These are phyloP conservation scores for Aureobasidium sp. DNA, from an alignment of 2,329 filamentous ascomycete genomes.

Conservation along the genomic window DNA sequence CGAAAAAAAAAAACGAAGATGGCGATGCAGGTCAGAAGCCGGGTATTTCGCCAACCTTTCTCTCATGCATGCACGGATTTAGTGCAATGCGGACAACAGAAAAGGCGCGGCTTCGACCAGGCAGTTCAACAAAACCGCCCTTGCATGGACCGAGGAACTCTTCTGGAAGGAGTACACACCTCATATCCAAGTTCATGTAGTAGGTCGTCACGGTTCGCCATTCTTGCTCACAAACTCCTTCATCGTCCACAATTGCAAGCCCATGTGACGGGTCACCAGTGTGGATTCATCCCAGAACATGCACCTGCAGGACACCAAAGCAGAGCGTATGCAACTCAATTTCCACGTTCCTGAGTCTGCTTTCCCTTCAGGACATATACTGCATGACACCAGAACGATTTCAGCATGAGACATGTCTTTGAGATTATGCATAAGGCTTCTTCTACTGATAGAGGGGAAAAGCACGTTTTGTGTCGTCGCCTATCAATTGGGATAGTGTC, in stretches of 20 bases:
- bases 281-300: not conserved
- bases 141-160: too few relatives aligned
- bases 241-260: not conserved
- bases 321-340: not conserved
- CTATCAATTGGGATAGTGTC: not conserved
- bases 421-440: slow-evolving; percentile 3
- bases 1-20: not conserved
- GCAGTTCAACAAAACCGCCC: not conserved
- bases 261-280: not conserved
- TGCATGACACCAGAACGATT: not conserved
- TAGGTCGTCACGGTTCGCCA: not conserved
- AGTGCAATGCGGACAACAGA: not conserved
- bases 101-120: not conserved
- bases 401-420: not conserved
- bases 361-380: not conserved
- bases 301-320: not conserved
- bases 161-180: not conserved
- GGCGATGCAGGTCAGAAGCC: not conserved
- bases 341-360: not conserved
- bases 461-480: not conserved
- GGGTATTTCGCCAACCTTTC: too few relatives aligned
- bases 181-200: not conserved
- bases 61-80: not conserved
- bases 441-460: not conserved
- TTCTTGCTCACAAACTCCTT: not conserved